Conservation (phyloP, 306 rosid species). For the Canavalia ensiformis region DNA sequence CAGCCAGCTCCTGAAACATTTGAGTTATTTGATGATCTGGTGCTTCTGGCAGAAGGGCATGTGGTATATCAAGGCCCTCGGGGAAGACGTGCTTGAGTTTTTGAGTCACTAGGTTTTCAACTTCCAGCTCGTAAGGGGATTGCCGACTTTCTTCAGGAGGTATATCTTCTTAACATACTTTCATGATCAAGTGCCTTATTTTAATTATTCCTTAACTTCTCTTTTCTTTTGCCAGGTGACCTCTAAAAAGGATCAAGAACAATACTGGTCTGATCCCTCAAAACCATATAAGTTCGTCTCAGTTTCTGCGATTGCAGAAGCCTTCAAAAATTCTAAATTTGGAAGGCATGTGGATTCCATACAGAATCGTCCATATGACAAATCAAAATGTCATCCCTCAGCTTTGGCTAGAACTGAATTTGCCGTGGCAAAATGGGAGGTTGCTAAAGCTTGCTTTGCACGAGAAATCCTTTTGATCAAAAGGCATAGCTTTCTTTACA, state of each 20-base stretch:
- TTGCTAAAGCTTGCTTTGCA: slow-evolving; percentile 71
- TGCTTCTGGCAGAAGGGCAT: slow-evolving; percentile 81
- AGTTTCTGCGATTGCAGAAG: slow-evolving; percentile 73
- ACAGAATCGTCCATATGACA: slow-evolving; percentile 63
- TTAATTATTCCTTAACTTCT: slow-evolving; percentile 24
- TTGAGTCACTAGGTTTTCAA: slow-evolving; percentile 77
- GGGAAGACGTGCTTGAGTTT: slow-evolving; percentile 74
- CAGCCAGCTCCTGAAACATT: slow-evolving; percentile 98
- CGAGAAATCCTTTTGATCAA: slow-evolving; percentile 71
- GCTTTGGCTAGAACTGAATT: slow-evolving; percentile 70
- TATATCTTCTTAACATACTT: slow-evolving; percentile 44
- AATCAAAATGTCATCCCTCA: slow-evolving; percentile 61
- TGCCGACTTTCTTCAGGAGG: slow-evolving; percentile 97
- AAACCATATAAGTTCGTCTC: slow-evolving; percentile 72
- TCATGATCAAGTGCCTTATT: slow-evolving; percentile 17
- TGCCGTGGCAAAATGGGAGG: slow-evolving; percentile 69
- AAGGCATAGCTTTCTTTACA: slow-evolving; percentile 81
- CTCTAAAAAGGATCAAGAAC: slow-evolving; percentile 86
- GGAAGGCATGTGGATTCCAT: slow-evolving; percentile 65
- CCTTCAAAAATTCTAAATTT: slow-evolving; percentile 67
- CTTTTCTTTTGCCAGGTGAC: slow-evolving; percentile 69
- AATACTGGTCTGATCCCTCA: slow-evolving; percentile 85
- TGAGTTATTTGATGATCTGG: slow-evolving; percentile 84
- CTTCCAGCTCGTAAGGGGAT: slow-evolving; percentile 90
- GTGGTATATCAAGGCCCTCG: slow-evolving; percentile 85